Evolutionary conservation across 352 stramenopile genomes (phyloP), one percentile per base, ranked within the genome.

Genomic region (Phytophthora cryptogea): DNA sequence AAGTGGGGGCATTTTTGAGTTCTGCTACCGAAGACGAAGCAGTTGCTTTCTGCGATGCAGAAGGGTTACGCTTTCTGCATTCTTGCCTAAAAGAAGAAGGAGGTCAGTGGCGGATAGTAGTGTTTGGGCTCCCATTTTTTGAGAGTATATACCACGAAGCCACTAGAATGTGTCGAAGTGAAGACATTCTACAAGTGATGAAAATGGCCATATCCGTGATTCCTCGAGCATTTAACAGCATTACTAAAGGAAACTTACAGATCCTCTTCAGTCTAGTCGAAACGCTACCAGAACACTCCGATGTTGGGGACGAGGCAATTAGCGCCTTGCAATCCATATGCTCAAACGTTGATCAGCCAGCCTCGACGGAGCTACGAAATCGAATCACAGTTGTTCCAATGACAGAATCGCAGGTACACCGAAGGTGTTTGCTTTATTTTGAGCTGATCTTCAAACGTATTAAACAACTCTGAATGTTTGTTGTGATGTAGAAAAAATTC

Each of bases 231-330:
- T 30, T 47, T 9, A 30, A 63, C 14, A 30, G 16, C 14, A 63
- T 68, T 10, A 63, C 59, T 8, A 63, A 63, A 37, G 23, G 36
- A 17, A 68, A 68, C 32, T 46, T 63, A 3, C 23, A 48, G n/a
- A 63, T 68, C 1, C 39, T 63, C 26, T 28, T 49, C 9, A 16
- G 41, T 7, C 28, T 68, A 20, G 42, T 58, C 14, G 33, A 48
- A 11, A 30, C 4, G 8, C 28, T 41, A 16, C 30, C 43, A 51
- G n/a, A 42, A 9, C 11, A 9, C 10, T 55, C 44, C 10, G 37
- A 58, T 17, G 23, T 63, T 31, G 44, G 13, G 5, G 45, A 68
- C 17, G 59, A 52, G 31, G 53, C 37, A 14, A 32, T 47, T 11
- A 30, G 35, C 11, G 53, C 46, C 1, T 20, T 68, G 11, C 33